Conservation (phyloP, 2,329 filamentous ascomycete species). For the Pestalotiopsis sp. region DNA sequence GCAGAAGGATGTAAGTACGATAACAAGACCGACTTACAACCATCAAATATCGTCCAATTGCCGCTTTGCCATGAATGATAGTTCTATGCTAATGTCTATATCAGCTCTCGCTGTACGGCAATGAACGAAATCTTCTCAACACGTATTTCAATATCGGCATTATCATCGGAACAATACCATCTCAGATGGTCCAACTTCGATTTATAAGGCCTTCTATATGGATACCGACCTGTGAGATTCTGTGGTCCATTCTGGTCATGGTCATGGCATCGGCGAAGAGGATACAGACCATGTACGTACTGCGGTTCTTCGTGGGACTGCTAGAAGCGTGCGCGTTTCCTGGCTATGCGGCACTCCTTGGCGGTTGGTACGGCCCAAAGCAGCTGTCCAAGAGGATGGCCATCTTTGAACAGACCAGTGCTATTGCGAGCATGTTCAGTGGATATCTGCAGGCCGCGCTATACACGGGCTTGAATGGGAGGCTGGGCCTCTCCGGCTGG, state of each 20-base stretch:
- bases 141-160: slow-evolving; percentile 10
- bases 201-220: slow-evolving; percentile 31
- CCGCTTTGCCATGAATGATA: no score
- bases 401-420: slow-evolving; percentile 23
- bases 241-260: slow-evolving; percentile 27
- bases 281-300: slow-evolving; percentile 24
- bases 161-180: slow-evolving; percentile 28
- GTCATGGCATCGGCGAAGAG: slow-evolving; percentile 24
- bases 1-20: slow-evolving; percentile 28
- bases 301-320: slow-evolving; percentile 34
- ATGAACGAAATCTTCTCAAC: slow-evolving; percentile 11
- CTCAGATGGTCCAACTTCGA: slow-evolving; percentile 21
- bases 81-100: slow-evolving; percentile 22
- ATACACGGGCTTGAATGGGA: not conserved
- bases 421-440: slow-evolving; percentile 8
- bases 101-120: slow-evolving; percentile 20
- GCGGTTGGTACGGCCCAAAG: slow-evolving; percentile 32
- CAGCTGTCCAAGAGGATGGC: slow-evolving; percentile 31
- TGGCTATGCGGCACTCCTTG: slow-evolving; percentile 29
- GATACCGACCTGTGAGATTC: slow-evolving; percentile 32
- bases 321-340: slow-evolving; percentile 30
- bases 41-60: no score
- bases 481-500: slow-evolving; percentile 3
- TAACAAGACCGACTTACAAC: not conserved
- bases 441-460: slow-evolving; percentile 2